phyloP scores from a whole-genome alignment of 2,329 filamentous ascomycete genomes.

The Aspergillus sp. region DNA sequence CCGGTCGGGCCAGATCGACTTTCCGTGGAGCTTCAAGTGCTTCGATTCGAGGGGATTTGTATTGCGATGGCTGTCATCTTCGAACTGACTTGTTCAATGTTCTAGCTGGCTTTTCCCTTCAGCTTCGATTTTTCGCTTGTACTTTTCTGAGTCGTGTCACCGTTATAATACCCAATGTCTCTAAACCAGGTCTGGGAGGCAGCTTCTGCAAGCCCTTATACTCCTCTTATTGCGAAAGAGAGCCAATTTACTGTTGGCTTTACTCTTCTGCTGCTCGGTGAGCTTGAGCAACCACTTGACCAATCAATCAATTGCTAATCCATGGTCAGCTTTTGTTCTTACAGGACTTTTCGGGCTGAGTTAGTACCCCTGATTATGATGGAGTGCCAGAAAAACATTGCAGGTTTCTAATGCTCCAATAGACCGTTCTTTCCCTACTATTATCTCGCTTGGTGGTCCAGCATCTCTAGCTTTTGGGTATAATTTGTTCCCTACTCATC shows the following conservation, averaged over 20 bases:
- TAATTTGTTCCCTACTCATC: slow-evolving; percentile 10
- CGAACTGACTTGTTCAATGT: neutral
- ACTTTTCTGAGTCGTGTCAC: slow-evolving; percentile 7
- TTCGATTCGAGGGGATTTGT: slow-evolving; percentile 5
- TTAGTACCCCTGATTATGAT: slow-evolving; percentile 46
- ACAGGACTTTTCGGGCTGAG: slow-evolving; percentile 83
- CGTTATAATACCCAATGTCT: slow-evolving; percentile 51
- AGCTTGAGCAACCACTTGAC: slow-evolving; percentile 3
- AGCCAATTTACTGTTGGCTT: slow-evolving; percentile 82
- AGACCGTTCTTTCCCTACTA: slow-evolving; percentile 80
- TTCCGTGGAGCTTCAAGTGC: slow-evolving; percentile 12
- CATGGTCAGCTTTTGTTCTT: slow-evolving; percentile 59
- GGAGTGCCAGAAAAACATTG: neutral
- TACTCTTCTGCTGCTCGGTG: slow-evolving; percentile 67
- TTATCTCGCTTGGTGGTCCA: slow-evolving; percentile 77
- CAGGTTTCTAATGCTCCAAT: slow-evolving; percentile 6
- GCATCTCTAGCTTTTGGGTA: slow-evolving; percentile 90
- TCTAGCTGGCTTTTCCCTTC: neutral
- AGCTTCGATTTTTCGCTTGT: neutral
- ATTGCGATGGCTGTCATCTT: neutral
- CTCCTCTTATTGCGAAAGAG: slow-evolving; percentile 75
- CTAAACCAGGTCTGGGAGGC: slow-evolving; percentile 91
- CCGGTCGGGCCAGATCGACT: slow-evolving; percentile 22
- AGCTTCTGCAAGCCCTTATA: slow-evolving; percentile 81
- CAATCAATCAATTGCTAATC: slow-evolving; percentile 12